Percentiles rank a stretch among this genome's conserved stretches.
Conservation (phyloP, 2,329 filamentous ascomycete species). For the Monilinia vaccinii-corymbosi region DNA sequence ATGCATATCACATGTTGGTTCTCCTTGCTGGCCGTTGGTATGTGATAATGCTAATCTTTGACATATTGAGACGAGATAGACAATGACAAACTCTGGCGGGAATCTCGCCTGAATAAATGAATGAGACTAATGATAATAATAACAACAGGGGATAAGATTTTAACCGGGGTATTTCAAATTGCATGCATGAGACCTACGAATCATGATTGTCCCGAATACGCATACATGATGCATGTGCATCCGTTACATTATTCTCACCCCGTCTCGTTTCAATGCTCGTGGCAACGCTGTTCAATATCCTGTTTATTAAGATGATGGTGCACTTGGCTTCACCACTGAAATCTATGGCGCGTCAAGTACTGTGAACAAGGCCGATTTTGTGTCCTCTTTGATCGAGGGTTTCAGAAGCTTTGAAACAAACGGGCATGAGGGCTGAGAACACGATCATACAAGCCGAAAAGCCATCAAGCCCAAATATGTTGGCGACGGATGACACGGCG, state of each 20-base stretch:
- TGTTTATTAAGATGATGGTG: not conserved
- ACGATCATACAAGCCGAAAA: not conserved
- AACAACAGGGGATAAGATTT: not conserved
- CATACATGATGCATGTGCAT: conserved; percentile 4
- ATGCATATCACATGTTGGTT: not conserved
- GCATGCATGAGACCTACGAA: not conserved
- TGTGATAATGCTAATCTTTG: not conserved
- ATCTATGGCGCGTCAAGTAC: not conserved
- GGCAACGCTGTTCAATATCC: conserved; percentile 4
- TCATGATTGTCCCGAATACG: not conserved
- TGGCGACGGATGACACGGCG: not conserved
- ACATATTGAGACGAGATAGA: not conserved
- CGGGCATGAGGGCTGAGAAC: conserved; percentile 1
- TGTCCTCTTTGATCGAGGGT: conserved; percentile 1
- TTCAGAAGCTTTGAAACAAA: conserved; percentile 10
- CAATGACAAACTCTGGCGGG: not conserved
- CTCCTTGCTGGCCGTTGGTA: not conserved
- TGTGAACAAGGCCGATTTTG: not conserved
- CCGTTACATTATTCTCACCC: not conserved
- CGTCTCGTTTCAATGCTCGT: conserved; percentile 5
- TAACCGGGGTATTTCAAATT: not conserved
- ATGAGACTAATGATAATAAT: not conserved
- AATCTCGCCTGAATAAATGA: not conserved
- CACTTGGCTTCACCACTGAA: not conserved
- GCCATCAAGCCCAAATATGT: not conserved